A percentile compares a stretch with the other conserved stretches of the same genome.
Evolutionary conservation across 1,284 basidiomycete species (phyloP).

Genomic region (Sporisorium scitamineum): DNA sequence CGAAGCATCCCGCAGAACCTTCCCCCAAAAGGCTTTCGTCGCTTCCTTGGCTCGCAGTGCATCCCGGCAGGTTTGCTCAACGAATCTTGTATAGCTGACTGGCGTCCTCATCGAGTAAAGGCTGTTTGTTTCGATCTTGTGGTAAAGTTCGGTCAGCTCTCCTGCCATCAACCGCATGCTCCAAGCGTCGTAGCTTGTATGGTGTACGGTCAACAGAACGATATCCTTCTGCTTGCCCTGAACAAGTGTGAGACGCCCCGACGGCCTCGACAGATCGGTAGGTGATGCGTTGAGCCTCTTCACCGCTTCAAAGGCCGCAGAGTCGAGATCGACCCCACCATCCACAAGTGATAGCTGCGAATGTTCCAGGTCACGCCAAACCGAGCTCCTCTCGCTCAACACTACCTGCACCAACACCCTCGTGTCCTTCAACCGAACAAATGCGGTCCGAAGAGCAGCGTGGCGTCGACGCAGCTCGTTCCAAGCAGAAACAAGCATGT

Average conservation of each 20-base stretch:
- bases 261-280: slow-evolving; percentile 19
- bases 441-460: slow-evolving; percentile 17
- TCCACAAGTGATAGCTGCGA: not conserved
- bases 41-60: not conserved
- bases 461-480: slow-evolving; percentile 14
- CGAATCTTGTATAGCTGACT: slow-evolving; percentile 4
- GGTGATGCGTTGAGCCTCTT: slow-evolving; percentile 15
- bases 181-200: slow-evolving; percentile 27
- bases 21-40: not conserved
- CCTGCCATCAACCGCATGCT: slow-evolving; percentile 18
- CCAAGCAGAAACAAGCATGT: slow-evolving; percentile 11
- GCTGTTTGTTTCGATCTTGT: not conserved
- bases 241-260: slow-evolving; percentile 15
- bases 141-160: slow-evolving; percentile 12
- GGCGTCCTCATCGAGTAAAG: not conserved
- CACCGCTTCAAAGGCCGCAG: slow-evolving; percentile 12
- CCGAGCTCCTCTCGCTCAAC: slow-evolving; percentile 2
- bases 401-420: slow-evolving; percentile 15
- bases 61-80: slow-evolving; percentile 5
- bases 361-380: slow-evolving; percentile 1
- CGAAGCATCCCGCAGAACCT: slow-evolving; percentile 2
- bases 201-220: slow-evolving; percentile 16
- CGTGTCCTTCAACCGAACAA: slow-evolving; percentile 10
- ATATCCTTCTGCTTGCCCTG: slow-evolving; percentile 10
- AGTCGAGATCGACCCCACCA: slow-evolving; percentile 8